Base-by-base conservation (phyloP, 805 yeast genomes). In the Wickerhamomyces silvicola region DNA sequence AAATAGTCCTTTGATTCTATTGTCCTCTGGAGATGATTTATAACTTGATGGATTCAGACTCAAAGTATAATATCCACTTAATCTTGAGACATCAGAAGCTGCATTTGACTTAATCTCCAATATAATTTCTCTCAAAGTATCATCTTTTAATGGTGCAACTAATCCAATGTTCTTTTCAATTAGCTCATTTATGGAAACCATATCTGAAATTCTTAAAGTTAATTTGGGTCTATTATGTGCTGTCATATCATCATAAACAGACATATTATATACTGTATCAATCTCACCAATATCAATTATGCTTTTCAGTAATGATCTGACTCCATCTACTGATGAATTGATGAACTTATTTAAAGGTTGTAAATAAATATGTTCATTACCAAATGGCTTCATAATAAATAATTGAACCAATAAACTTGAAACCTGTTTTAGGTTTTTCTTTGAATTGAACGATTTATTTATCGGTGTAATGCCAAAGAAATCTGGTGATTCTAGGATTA, bases 321-420 rank as follows among this genome's bases (percentile, higher is more conserved):
- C 65, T 10, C 66, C 60, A 7, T 65, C 76, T 6, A 62, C 57
- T 7, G 75, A 67, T 10, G 70, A 60, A 31, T 62, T 65, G 26
- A 86, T 68, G 48, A 74, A 83, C 27, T 81, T 88, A 52, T 83
- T 83, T 49, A 85, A 62, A 1, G 95, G 94, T 50, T 82, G 87
- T 44, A 85, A 57, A 52, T 75, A 85, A 29, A 78, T 72, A 42
- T 81, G 77, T 18, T 68, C 68, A 1, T 58, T 42, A 10, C 70
- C 72, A 57, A 86, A 85, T 2, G 83, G 74, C 39, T 70, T 67
- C 77, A 85, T 75, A 4, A 76, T 55, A 15, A 81, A 78, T 22
- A 82, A 54, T 53, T 84, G 94, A 20, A 70, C 60, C 31, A 85
- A 46, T 9, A 81, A 72, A 35, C 76, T 68, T 20, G 76, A 59